These are phyloP conservation scores for Amanita pseudoporphyria DNA, from an alignment of 768 basidiomycete species.

Conservation along the genomic window DNA sequence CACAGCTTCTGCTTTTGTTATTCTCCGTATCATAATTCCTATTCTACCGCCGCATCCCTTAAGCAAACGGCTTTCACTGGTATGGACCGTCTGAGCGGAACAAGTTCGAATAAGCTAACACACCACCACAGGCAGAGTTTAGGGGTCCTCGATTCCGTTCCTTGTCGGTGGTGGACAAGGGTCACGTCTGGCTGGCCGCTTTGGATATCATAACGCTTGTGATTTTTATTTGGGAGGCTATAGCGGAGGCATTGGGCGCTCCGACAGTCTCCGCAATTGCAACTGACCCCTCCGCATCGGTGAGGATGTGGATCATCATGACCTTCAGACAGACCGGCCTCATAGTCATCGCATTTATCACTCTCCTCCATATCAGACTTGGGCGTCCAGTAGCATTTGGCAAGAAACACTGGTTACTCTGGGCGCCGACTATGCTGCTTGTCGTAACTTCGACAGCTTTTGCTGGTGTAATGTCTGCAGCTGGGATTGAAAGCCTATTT, in stretches of 20 bases:
- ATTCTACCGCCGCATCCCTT: conserved; percentile 66
- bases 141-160: conserved; percentile 61
- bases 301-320: conserved; percentile 59
- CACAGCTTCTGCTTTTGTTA: conserved; percentile 61
- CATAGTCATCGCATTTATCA: conserved; percentile 47
- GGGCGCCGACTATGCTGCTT: conserved; percentile 53
- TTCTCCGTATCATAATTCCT: conserved; percentile 68
- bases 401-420: conserved; percentile 62
- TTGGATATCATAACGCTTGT: conserved; percentile 55
- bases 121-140: conserved; percentile 50
- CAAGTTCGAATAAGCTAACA: conserved; percentile 8
- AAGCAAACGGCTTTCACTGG: conserved; percentile 66
- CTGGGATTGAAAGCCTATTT: conserved; percentile 46
- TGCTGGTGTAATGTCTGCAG: conserved; percentile 47
- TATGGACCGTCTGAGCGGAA: conserved; percentile 23
- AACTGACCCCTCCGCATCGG: conserved; percentile 40
- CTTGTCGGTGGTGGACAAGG: conserved; percentile 59
- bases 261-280: conserved; percentile 34
- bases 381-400: conserved; percentile 65
- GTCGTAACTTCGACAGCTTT: conserved; percentile 46
- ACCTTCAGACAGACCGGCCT: conserved; percentile 64
- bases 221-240: conserved; percentile 59
- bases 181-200: conserved; percentile 62
- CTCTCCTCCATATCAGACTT: conserved; percentile 61
- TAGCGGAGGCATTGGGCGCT: conserved; percentile 40